Evolutionary conservation across 345 rosid species (phyloP), one percentile per base, ranked within the genome.

Genomic region (Euphorbia lathyris): DNA sequence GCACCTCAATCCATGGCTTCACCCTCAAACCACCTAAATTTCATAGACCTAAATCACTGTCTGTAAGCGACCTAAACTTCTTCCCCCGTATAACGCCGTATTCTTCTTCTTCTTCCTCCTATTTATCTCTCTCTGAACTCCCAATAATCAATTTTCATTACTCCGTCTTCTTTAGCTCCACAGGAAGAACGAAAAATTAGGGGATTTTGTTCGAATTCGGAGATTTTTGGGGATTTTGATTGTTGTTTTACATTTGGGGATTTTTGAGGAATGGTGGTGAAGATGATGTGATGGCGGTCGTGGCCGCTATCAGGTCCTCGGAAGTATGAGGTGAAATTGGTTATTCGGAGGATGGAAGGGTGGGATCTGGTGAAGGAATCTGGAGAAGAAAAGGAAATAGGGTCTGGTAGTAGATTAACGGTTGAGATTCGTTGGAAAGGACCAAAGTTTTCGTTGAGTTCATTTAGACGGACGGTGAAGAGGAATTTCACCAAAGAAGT

Each of bases 241-340:
- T 58, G 38, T 34, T 3, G 1, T 29, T 14, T 2, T 19, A 10
- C 52, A 48, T 56, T 72, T 48, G 27, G 9, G 26, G 50, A 42
- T 68, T 65, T 65, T 59, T 69, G 71, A 60, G 65, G 68, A 82
- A 88, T 88, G 97, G 97, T 88, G 82, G 99, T 84, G 74, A 92
- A 90, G 89, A 95, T 91, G 99, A 95, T 95, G 93, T 86, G 86
- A 80, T 90, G 99, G 97, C 86, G 97, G 70, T 96, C 96, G 23
- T 87, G 96, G 93, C 96, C 96, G 69, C 93, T 97, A 2, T 79
- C 82, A 74, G 84, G 81, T 22, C 78, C 93, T 75, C 86, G 73
- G 78, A 90, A 91, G 76, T 91, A 87, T 79, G 93, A 87, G 85
- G 97, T 88, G 66, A 85, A 76, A 72, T 67, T 91, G 51, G 75